Evolutionary conservation across 1,284 basidiomycete genomes (phyloP).

Genomic region (Thelephora terrestris): DNA sequence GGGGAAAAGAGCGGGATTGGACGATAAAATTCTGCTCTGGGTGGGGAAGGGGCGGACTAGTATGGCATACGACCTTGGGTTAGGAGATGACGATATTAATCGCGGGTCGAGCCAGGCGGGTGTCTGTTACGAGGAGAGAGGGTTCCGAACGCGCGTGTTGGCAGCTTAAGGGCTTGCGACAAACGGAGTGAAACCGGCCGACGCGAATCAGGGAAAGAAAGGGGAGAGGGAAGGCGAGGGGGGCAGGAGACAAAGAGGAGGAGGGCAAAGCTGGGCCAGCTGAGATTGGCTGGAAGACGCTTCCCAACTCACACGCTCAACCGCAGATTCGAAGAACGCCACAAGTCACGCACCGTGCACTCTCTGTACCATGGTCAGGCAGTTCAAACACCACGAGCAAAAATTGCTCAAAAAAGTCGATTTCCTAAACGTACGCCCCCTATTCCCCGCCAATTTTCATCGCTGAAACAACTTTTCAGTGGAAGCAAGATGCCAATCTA

Average conservation of each 20-base stretch:
- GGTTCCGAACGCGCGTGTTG: neutral
- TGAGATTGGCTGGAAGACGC: conserved; percentile 4
- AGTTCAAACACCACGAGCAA: conserved; percentile 91
- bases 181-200: conserved; percentile 11
- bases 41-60: conserved; percentile 5
- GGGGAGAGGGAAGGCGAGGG: conserved; percentile 13
- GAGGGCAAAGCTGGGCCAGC: conserved; percentile 8
- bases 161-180: conserved; percentile 8
- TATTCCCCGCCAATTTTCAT: neutral
- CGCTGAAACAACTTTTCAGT: conserved; percentile 37
- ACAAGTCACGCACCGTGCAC: conserved; percentile 1
- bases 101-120: no score
- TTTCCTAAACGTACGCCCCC: conserved; percentile 70
- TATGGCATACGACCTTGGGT: conserved; percentile 4
- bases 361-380: conserved; percentile 58
- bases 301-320: conserved; percentile 14
- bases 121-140: no score
- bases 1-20: neutral
- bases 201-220: conserved; percentile 10
- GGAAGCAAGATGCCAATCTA: conserved; percentile 92
- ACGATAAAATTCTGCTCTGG: conserved; percentile 3
- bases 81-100: neutral
- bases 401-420: conserved; percentile 93
- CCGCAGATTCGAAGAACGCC: conserved; percentile 9
- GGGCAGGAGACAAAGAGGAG: conserved; percentile 18